A percentile compares a stretch with the other conserved stretches of the same genome.
Conservation (phyloP, 2,329 filamentous ascomycete species). For the Arthroderma sp. region DNA sequence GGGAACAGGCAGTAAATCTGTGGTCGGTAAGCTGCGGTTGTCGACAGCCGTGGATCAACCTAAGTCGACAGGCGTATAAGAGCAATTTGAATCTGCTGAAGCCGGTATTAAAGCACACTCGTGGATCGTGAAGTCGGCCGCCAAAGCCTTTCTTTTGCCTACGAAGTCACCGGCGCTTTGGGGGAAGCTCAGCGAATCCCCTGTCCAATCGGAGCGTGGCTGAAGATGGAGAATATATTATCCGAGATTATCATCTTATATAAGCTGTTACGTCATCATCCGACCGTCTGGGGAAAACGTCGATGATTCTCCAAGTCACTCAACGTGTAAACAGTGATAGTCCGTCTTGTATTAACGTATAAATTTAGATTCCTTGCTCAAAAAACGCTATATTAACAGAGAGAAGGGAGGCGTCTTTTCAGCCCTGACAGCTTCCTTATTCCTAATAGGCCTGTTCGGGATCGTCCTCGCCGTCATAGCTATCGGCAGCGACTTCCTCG, state of each 20-base stretch:
- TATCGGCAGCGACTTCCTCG: conserved; percentile 49
- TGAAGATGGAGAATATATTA: neutral
- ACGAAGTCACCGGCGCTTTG: too few species aligned
- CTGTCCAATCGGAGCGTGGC: conserved; percentile 2
- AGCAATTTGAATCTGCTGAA: too few species aligned
- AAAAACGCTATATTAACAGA: neutral
- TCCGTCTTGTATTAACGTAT: neutral
- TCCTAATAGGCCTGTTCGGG: conserved; percentile 7
- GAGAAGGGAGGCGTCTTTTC: neutral
- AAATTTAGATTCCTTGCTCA: conserved; percentile 2
- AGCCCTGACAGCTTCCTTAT: neutral
- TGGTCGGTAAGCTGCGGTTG: too few species aligned
- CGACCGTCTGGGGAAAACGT: neutral
- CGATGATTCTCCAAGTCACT: neutral
- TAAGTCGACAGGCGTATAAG: too few species aligned
- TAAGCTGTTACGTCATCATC: conserved; percentile 1
- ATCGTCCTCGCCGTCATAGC: conserved; percentile 3
- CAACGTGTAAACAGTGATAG: neutral
- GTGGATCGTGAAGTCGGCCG: too few species aligned
- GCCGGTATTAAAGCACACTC: too few species aligned
- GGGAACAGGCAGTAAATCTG: too few species aligned
- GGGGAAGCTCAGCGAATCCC: neutral
- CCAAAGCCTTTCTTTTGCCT: too few species aligned
- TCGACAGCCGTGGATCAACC: too few species aligned
- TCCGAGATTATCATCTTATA: neutral